Evolutionary conservation across 2,329 filamentous ascomycete species (phyloP).

Genomic region (Microdochium bolleyi): DNA sequence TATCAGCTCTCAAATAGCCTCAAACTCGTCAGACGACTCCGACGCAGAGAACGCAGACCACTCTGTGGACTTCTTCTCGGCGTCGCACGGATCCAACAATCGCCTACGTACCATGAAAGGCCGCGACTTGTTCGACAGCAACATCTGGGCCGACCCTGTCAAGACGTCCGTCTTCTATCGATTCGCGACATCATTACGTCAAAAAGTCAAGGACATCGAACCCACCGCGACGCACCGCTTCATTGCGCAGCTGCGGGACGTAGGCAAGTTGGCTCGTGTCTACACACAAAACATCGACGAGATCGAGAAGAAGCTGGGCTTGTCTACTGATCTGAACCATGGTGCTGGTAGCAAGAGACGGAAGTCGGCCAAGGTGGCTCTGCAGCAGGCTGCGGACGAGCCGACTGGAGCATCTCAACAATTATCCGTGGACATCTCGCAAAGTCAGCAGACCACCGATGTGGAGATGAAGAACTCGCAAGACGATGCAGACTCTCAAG

Average conservation of each 20-base stretch:
- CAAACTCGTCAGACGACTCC: conserved; percentile 22
- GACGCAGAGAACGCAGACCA: conserved; percentile 35
- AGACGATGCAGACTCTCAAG: conserved; percentile 5
- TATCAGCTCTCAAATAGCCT: conserved; percentile 29
- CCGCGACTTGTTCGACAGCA: conserved; percentile 62
- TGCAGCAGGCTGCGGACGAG: conserved; percentile 17
- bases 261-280: conserved; percentile 60
- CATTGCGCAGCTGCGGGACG: conserved; percentile 57
- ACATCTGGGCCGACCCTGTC: conserved; percentile 60
- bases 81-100: conserved; percentile 27
- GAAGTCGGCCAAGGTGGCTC: conserved; percentile 27
- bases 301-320: conserved; percentile 62
- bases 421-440: conserved; percentile 9
- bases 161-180: conserved; percentile 66
- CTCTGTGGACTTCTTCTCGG: conserved; percentile 26
- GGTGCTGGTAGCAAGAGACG: conserved; percentile 54
- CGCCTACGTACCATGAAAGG: conserved; percentile 58
- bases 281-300: conserved; percentile 74
- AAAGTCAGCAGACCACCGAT: conserved; percentile 10
- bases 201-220: conserved; percentile 54
- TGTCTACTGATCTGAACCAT: conserved; percentile 52
- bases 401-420: conserved; percentile 7
- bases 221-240: conserved; percentile 62
- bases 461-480: conserved; percentile 8
- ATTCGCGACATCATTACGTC: conserved; percentile 59